Evolutionary conservation across 805 yeast species (phyloP), one percentile per base, ranked within the genome.

Genomic region (Candida verbasci): DNA sequence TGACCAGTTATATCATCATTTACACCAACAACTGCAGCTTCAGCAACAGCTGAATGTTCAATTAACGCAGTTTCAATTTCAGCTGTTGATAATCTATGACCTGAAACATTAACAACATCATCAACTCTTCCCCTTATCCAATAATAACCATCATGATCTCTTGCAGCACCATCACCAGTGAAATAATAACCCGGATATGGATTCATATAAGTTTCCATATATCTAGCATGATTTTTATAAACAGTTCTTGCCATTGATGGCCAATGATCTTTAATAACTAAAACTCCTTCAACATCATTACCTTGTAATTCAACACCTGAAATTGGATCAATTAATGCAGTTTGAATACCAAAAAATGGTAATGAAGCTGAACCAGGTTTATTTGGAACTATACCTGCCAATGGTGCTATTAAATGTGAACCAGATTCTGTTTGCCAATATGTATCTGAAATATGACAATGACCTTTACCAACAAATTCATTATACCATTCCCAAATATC

Each of bases 341-440:
- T 72, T 44, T 82, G 79, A 43, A 85, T 78, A 56, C 95, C 95
- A 53, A 85, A 83, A 65, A 85, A 81, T 44, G 94, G 94, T 55
- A 82, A 74, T 4, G 91, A 79, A 3, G 93, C 93, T 29, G 87
- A 78, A 40, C 95, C 94, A 10, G 94, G 89, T 59, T 85, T 85
- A 56, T 81, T 80, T 49, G 91, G 87, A 17, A 86, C 78, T 27
- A 82, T 73, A 45, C 76, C 76, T 33, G 93, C 87, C 41, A 85
- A 57, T 41, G 91, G 88, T 27, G 88, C 74, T 42, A 85, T 76
- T 55, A 85, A 66, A 55, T 84, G 93, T 32, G 89, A 78, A 30
- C 93, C 93, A 11, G 86, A 77, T 62, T 85, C 95, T 3, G 95
- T 85, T 68, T 83, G 89, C 94, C 94, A 85, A 70, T 83, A 84